Percentiles rank a stretch among this genome's conserved stretches.
Evolutionary conservation across 2,329 filamentous ascomycete genomes (phyloP).

Genomic region (Colletotrichum orchidophilum): DNA sequence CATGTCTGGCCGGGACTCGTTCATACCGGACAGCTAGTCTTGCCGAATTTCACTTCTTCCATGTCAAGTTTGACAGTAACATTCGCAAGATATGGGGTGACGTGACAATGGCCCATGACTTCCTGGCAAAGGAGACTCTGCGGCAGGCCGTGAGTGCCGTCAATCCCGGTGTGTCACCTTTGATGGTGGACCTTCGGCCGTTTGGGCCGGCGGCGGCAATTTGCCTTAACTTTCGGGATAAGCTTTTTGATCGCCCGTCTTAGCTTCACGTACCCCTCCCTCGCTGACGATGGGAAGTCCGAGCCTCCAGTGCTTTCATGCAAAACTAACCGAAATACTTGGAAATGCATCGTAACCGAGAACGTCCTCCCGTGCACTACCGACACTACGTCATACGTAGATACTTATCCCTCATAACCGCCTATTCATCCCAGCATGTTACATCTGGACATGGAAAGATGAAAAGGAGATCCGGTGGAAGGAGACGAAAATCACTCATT

Average conservation of each 20-base stretch:
- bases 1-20: conserved; percentile 21
- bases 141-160: conserved; percentile 13
- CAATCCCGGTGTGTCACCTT: conserved; percentile 15
- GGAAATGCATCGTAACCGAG: conserved; percentile 25
- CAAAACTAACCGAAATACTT: neutral
- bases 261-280: conserved; percentile 23
- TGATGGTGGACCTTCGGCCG: conserved; percentile 20
- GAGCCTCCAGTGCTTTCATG: neutral
- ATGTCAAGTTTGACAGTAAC: neutral
- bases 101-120: conserved; percentile 11
- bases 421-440: conserved; percentile 20
- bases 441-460: conserved; percentile 20
- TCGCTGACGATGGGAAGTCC: conserved; percentile 14
- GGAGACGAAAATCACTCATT: conserved; percentile 8
- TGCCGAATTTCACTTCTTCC: conserved; percentile 11
- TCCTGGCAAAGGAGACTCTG: conserved; percentile 1
- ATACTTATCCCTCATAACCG: conserved; percentile 11
- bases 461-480: conserved; percentile 6
- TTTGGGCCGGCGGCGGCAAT: conserved; percentile 18
- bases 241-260: conserved; percentile 19
- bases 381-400: conserved; percentile 24
- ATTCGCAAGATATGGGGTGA: conserved; percentile 7
- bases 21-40: conserved; percentile 25
- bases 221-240: conserved; percentile 12
- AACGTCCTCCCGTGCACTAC: conserved; percentile 23